Evolutionary conservation across 768 basidiomycete species (phyloP).

Genomic region (Boletus subcaerulescens): DNA sequence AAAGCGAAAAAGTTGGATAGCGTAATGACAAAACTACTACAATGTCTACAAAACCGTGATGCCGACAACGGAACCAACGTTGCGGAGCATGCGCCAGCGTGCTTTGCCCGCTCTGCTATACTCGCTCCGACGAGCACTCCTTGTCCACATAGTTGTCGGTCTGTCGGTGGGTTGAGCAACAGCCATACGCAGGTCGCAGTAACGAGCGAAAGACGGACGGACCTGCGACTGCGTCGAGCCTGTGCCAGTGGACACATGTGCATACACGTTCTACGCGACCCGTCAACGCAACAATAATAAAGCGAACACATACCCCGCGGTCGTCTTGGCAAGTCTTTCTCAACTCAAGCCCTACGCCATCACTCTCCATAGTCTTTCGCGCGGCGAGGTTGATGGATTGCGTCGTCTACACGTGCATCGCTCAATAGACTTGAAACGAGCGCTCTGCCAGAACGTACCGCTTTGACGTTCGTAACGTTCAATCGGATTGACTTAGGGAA

Average conservation of each 20-base stretch:
- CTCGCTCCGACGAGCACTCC: neutral
- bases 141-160: constrained; percentile 1
- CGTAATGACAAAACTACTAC: too few species aligned
- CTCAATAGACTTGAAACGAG: neutral
- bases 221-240: constrained; percentile 23
- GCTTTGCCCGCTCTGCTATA: neutral
- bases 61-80: too few species aligned
- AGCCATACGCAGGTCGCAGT: too few species aligned
- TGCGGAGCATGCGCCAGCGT: neutral
- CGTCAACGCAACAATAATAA: neutral
- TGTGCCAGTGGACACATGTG: constrained; percentile 8
- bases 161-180: neutral
- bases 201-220: neutral
- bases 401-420: constrained; percentile 8
- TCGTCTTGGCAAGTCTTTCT: constrained; percentile 17
- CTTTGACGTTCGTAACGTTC: constrained; percentile 9
- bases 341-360: constrained; percentile 9
- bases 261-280: constrained; percentile 10
- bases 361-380: constrained; percentile 4
- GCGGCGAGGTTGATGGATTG: constrained; percentile 17
- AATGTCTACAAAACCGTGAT: too few species aligned
- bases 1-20: too few species aligned
- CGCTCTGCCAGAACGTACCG: constrained; percentile 9
- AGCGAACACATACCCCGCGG: constrained; percentile 3
- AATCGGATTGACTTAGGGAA: constrained; percentile 13